Base-by-base conservation (phyloP, 2,329 filamentous ascomycete species). In the Remersonia thermophila region DNA sequence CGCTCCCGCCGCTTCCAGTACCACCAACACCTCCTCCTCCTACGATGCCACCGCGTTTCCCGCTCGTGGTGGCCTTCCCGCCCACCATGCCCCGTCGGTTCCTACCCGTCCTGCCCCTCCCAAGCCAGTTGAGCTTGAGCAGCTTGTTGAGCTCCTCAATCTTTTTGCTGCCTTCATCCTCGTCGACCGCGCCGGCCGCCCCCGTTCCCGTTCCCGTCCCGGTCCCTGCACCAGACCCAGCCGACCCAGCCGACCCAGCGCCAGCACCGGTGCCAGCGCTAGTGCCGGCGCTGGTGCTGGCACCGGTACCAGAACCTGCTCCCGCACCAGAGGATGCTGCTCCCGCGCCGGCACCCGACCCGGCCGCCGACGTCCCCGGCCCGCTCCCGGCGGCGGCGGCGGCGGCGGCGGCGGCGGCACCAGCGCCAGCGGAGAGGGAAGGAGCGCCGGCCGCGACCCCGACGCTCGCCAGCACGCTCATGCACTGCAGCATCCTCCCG, bases 111-210 rank as follows among this genome's bases (percentile, higher is more conserved):
- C 91, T 65, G 0, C 89, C 89, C 32, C 91, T 69, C 0, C 89
- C 89, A 2, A 98, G 69, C 91, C 91, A 98, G 57, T 98, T 98
- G 51, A 95, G 76, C 61, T 96, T 98, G 42, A 98, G 65, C 49
- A 91, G 77, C 53, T 84, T 80, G 39, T 81, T 85, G 43, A 98
- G 63, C 51, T 87, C 74, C 43, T 89, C 81, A 51, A 96, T 81
- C 58, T 80, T 84, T 38, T 70, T 71, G 53, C 89, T 83, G 2
- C 74, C 70, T 27, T 80, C 76, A 45, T 93, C 84, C 8, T 72
- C 73, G 6, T 69, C 75, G 42, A 18, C 30, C n/a, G 32, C 18
- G 23, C n/a, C 18, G 18, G 2, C 29, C 17, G 3, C 29, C 23
- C n/a, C 20, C 30, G 12, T 29, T 31, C 26, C 43, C 48, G 4